Base-by-base conservation (phyloP, 1,284 basidiomycete species). In the Cutaneotrichosporon curvatum region DNA sequence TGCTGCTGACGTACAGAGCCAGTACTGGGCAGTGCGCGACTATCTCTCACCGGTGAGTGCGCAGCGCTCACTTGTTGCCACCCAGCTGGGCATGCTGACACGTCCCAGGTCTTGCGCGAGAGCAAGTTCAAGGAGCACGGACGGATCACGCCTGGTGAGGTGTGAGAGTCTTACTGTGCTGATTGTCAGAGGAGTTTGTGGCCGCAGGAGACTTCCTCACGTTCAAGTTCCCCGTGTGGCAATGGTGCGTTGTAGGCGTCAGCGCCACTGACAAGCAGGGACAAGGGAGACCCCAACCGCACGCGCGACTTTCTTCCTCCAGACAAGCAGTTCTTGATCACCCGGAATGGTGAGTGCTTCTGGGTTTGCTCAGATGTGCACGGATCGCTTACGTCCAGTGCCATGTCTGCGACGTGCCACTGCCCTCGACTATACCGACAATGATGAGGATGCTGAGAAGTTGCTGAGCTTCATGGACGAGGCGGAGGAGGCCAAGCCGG, bases 81-180 rank as follows among this genome's bases (percentile, higher is more conserved):
- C 53, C 47, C 28, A 16, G 10, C 28, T n/a, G 12, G 33, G 18
- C 30, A 9, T 35, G 25, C 40, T 44, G 43, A 48, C 23, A n/a
- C n/a, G n/a, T n/a, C 7, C 25, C 48, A 91, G 89, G 92, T 97
- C 25, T 79, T 98, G 59, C 86, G 85, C 65, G 94, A 98, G 75
- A 91, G 87, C 75, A 97, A 97, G 71, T 98, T 98, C 78, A 97
- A 95, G 72, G 94, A 98, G 72, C 89, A 96, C 66, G 94, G 94
- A 11, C 78, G 92, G 46, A 94, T 95, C 64, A 96, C 87, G 15
- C 92, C 91, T 54, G 91, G 90, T 94, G 54, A 42, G 81, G 69
- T n/a, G 12, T 4, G 7, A 16, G 6, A 25, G 11, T 35, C 16
- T 7, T n/a, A 20, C 5, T 34, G 28, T 18, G n/a, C 40, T 45